A percentile compares a stretch with the other conserved stretches of the same genome.
Conservation (phyloP, 2,329 filamentous ascomycete species). For the Aspergillus ochraceoroseus region DNA sequence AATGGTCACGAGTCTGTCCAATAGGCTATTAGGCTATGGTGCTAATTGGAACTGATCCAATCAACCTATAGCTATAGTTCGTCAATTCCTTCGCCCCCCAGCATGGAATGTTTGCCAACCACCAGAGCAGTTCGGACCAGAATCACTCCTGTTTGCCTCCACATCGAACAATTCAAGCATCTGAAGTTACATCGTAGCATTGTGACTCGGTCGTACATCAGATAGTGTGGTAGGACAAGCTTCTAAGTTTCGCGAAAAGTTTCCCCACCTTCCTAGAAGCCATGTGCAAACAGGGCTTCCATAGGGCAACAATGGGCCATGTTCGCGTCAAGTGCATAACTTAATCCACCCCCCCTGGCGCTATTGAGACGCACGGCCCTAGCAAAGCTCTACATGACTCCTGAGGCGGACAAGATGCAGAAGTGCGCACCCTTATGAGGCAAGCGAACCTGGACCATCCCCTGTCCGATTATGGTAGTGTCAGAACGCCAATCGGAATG, state of each 20-base stretch:
- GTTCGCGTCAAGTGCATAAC: not conserved
- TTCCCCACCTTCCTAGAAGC: not conserved
- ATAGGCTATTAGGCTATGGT: no score
- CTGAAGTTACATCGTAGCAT: slow-evolving; percentile 6
- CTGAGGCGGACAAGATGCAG: no score
- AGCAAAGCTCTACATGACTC: not conserved
- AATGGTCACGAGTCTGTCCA: slow-evolving; percentile 7
- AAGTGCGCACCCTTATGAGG: no score
- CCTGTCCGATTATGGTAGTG: no score
- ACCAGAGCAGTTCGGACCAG: no score
- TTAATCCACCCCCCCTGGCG: no score
- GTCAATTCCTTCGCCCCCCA: not conserved
- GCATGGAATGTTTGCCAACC: slow-evolving; percentile 3
- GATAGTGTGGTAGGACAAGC: slow-evolving; percentile 2
- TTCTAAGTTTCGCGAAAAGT: not conserved
- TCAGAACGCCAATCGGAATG: no score
- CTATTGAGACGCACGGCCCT: not conserved
- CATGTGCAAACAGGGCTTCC: not conserved
- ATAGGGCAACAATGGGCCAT: slow-evolving; percentile 1
- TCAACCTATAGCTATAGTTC: slow-evolving; percentile 9
- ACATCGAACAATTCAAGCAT: no score
- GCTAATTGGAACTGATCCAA: no score
- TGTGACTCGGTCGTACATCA: not conserved
- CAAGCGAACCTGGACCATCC: no score
- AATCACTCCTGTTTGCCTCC: no score